Base-by-base conservation (phyloP, 495 filamentous ascomycete species). In the Filosporella fistucella region DNA sequence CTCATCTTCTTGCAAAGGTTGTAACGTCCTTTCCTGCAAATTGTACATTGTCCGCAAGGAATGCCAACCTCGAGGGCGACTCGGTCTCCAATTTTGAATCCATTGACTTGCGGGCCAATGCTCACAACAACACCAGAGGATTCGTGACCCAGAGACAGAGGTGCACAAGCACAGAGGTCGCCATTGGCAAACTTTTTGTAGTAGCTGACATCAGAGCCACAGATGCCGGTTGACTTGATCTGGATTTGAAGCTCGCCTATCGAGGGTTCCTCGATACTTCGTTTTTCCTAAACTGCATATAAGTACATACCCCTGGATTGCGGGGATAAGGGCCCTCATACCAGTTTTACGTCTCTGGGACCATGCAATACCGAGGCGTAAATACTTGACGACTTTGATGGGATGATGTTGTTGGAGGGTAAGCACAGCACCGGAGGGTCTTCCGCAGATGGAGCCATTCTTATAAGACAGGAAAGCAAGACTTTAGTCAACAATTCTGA, bases 31-130 rank as follows among this genome's bases (percentile, higher is more conserved):
- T 82, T 75, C 33, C 72, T 72, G 67, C 89, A 95, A 38, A 83
- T 79, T 14, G 68, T 66, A 61, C 89, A 95, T 56, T 80, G 70
- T 13, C 77, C 81, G 55, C 89, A 95, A 12, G 90, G 87, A 6
- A 91, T 67, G 12, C 89, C 89, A 51, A 91, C 88, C 70, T 95
- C 89, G 4, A 95, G 72, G 1, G 88, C 88, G 16, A 94, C 89
- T n/a, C 88, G 80, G 58, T 94, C 89, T 17, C 89, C 89, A 62
- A 77, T 45, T 30, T 47, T 68, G 65, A 75, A 75, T 47, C 71
- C 69, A 26, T 53, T 57, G 36, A 80, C 74, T 14, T 69, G 64
- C 9, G 77, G 71, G 4, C 85, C 84, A 34, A 84, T 63, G 53
- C 75, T 78, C 24, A 81, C 78, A 22, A 90, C 81, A 11, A 75